phyloP scores from a whole-genome alignment of 192 early-diverging fungal genomes.

The Coemansia umbellata region DNA sequence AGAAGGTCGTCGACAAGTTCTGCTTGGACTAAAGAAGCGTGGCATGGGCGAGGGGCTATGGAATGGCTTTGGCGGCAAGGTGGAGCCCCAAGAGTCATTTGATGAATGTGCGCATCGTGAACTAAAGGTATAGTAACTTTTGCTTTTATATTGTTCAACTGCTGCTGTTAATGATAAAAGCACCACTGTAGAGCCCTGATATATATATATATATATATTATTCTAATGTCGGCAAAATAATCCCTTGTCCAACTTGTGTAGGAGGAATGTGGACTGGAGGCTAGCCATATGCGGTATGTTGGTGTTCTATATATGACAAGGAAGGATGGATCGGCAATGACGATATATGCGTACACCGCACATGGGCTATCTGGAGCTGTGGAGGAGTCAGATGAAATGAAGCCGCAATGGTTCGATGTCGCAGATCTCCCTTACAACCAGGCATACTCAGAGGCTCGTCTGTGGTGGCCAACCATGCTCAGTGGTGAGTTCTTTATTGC shows the following conservation, averaged over 20 bases:
- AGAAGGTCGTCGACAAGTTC: conserved; percentile 32
- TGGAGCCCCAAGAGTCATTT: conserved; percentile 63
- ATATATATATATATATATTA: background rate
- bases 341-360: conserved; percentile 60
- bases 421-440: conserved; percentile 56
- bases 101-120: conserved; percentile 62
- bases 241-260: conserved; percentile 15
- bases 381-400: conserved; percentile 73
- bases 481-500: conserved; percentile 18
- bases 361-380: conserved; percentile 49
- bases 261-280: conserved; percentile 57
- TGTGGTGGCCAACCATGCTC: conserved; percentile 46
- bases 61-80: conserved; percentile 80
- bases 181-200: too few relatives aligned
- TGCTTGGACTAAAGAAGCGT: conserved; percentile 76
- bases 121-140: conserved; percentile 38
- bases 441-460: conserved; percentile 45
- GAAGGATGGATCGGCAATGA: conserved; percentile 36
- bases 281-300: conserved; percentile 41
- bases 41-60: conserved; percentile 67
- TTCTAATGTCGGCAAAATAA: too few relatives aligned
- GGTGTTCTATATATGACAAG: conserved; percentile 61
- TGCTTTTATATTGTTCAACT: background rate
- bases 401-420: conserved; percentile 62
- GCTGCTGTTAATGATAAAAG: background rate